These are phyloP conservation scores for Backusella mclennaniae DNA, from an alignment of 192 early-diverging fungal species.

Conservation along the genomic window DNA sequence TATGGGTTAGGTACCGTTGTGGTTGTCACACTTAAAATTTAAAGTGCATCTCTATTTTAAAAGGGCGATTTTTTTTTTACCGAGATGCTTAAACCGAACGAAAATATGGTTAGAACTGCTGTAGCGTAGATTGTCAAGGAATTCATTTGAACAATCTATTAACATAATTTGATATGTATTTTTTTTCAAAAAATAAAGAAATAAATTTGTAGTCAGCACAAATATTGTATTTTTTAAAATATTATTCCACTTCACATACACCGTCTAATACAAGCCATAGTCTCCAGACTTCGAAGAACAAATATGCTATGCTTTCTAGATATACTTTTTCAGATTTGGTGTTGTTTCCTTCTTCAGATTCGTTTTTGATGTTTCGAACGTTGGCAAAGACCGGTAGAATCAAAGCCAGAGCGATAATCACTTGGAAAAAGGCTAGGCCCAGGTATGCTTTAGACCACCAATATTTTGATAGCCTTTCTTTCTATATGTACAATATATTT, in stretches of 20 bases:
- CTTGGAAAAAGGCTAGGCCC: not conserved
- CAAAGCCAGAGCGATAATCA: not conserved
- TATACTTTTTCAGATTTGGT: constrained; percentile 1
- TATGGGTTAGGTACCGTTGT: not conserved
- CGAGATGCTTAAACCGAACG: not conserved
- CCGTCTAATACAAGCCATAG: not conserved
- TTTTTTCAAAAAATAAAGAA: not conserved
- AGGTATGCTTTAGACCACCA: not conserved
- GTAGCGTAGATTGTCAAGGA: not conserved
- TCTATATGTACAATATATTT: not conserved
- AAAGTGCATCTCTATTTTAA: not conserved
- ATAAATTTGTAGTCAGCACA: not conserved
- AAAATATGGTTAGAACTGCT: not conserved
- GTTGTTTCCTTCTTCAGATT: not conserved
- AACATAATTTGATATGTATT: not conserved
- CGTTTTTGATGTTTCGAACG: not conserved
- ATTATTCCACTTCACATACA: not conserved
- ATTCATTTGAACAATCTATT: not conserved
- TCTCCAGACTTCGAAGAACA: not conserved
- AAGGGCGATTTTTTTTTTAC: not conserved
- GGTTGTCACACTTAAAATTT: not conserved
- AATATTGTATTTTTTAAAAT: not conserved
- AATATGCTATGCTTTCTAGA: not conserved
- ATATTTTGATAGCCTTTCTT: not conserved
- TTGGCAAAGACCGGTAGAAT: not conserved